Evolutionary conservation across 2,329 filamentous ascomycete genomes (phyloP), one percentile per base, ranked within the genome.

Genomic region (Remersonia thermophila): DNA sequence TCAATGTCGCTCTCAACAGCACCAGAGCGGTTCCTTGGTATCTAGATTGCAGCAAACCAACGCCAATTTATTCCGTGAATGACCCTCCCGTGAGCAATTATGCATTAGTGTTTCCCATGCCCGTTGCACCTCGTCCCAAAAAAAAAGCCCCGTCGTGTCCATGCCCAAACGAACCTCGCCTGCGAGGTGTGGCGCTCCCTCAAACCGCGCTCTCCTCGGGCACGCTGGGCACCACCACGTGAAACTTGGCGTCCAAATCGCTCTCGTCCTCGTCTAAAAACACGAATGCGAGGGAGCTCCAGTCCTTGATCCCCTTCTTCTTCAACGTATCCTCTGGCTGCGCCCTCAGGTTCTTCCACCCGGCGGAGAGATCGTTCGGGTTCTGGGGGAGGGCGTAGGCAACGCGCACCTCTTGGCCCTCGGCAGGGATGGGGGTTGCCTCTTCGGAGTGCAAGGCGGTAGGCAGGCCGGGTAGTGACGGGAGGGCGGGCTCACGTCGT

Each of bases 261-360:
- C 44, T 53, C 0, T 65, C 66, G 51, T 61, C 59, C 3, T 51
- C 43, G 1, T 57, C 50, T 18, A 59, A 50, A 29, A 73, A 57
- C 0, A 59, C 53, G 50, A 76, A 73, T 0, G 70, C 70, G 12
- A 75, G 51, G 1, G 62, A 54, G 38, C 56, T 57, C 27, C 66
- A 66, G 20, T 73, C 61, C 42, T 61, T 60, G 9, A 75, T 33
- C 0, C 61, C 63, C 38, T 63, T 58, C 29, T 54, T 56, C 0
- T 53, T 51, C 0, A 66, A 59, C 0, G 59, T 67, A 36, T 63
- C 60, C 0, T 41, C 46, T 2, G 57, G 56, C 1, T 51, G 44
- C 2, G 60, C 51, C 2, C 59, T 55, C 9, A 76, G 53, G 16
- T 55, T 54, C 46, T 57, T 64, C 71, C 71, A 76, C 6, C 70